Base-by-base conservation (phyloP, 1,284 basidiomycete species). In the Dichomitus squalens region DNA sequence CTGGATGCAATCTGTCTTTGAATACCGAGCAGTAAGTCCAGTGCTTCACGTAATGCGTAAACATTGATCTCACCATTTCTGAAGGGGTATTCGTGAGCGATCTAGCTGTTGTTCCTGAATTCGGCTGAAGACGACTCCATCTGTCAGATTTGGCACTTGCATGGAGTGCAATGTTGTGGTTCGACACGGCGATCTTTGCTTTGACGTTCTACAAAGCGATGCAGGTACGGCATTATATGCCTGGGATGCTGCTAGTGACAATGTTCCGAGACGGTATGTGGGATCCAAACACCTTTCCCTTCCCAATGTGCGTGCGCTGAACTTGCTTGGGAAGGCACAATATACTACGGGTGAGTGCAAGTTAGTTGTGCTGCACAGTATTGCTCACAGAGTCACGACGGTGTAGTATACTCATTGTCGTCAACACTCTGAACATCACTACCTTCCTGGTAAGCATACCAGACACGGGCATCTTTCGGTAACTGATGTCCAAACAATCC, bases 181-280 rank as follows among this genome's bases (percentile, higher is more conserved):
- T 61, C 25, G 62, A 64, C 35, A 57, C 52, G 7, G 20, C 41
- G 2, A 53, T 64, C 2, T 60, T 64, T 29, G 16, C 53, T 12
- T 34, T 61, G 31, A 64, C 62, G 4, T 44, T 61, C n/a, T 36
- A 35, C 47, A 66, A 59, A 39, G 57, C 62, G 3, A 49, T 64
- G 2, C 50, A 55, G 14, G 49, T 63, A 35, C 56, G 62, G 34
- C 33, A 31, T 5, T 52, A 56, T 39, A 25, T 55, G 50, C 21
- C 56, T 35, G 52, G 52, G 12, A 52, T 56, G 7, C 27, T 65
- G 44, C 35, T 65, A 7, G 54, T 55, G 27, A 57, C 53, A 3
- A 50, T 64, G 41, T 57, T 64, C 6, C 55, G 64, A 39, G 64
- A 65, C 27, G 61, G 64, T 65, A 29, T 4, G 41, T 44, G 16